Percentiles rank a stretch among this genome's conserved stretches.
These are phyloP conservation scores for Peronospora tabacina DNA, from an alignment of 352 stramenopile genomes.

Conservation along the genomic window DNA sequence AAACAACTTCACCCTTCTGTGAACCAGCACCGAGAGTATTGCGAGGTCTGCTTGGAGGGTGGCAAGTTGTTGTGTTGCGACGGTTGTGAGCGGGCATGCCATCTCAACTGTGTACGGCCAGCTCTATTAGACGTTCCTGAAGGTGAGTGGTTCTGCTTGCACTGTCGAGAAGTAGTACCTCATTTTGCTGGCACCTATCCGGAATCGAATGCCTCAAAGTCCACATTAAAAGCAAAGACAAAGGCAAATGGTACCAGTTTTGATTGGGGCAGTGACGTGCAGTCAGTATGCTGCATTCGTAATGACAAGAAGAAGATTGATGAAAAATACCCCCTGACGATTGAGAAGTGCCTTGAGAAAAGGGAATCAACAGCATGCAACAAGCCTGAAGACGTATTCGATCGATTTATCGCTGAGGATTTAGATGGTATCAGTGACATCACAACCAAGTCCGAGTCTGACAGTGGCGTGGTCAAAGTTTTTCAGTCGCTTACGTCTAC, in stretches of 20 bases:
- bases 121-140: conserved; percentile 56
- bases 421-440: conserved; percentile 17
- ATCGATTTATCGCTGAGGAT: conserved; percentile 3
- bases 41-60: conserved; percentile 57
- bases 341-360: background rate
- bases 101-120: conserved; percentile 66
- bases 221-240: conserved; percentile 10
- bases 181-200: background rate
- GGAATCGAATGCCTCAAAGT: background rate
- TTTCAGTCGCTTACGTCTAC: conserved; percentile 14
- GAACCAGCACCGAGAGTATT: conserved; percentile 67
- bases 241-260: conserved; percentile 11
- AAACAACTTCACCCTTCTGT: conserved; percentile 14
- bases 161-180: conserved; percentile 25
- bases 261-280: conserved; percentile 3
- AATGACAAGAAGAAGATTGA: conserved; percentile 3
- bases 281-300: conserved; percentile 1
- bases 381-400: background rate
- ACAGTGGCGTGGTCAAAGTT: conserved; percentile 17
- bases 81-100: conserved; percentile 64
- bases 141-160: conserved; percentile 61
- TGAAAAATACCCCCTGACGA: background rate
- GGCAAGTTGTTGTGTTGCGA: conserved; percentile 70
- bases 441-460: conserved; percentile 28
- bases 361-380: background rate